phyloP scores from a whole-genome alignment of 306 rosid species.

The Corylus avellana region DNA sequence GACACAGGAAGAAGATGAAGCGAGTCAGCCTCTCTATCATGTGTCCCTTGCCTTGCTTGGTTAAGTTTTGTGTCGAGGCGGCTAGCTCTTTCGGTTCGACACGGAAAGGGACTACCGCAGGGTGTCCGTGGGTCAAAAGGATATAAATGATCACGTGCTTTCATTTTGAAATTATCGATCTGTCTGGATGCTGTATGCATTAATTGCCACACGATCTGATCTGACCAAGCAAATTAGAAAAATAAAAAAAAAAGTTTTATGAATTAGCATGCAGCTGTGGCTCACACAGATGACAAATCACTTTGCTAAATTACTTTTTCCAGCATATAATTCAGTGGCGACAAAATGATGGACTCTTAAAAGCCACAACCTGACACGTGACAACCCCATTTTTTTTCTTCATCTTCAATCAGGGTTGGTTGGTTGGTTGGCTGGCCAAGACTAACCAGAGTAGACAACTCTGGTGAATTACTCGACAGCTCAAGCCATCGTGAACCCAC shows the following conservation, averaged over 20 bases:
- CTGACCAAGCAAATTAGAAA: too few relatives aligned
- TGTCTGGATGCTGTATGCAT: neutral
- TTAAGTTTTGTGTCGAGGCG: too few relatives aligned
- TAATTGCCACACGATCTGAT: neutral
- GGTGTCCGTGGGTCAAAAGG: neutral
- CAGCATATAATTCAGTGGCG: neutral
- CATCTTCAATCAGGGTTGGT: neutral
- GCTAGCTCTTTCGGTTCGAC: neutral
- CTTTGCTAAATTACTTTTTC: neutral
- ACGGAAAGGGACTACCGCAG: neutral
- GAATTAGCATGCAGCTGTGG: neutral
- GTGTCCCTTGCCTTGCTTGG: neutral
- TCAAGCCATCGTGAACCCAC: neutral
- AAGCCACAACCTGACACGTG: neutral
- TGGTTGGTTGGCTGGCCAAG: neutral
- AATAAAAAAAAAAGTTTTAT: neutral
- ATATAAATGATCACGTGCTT: slow-evolving; percentile 6
- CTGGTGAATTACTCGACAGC: neutral
- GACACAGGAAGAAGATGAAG: neutral
- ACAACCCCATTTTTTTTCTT: neutral
- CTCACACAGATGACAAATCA: neutral
- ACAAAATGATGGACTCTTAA: neutral
- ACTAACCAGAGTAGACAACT: too few relatives aligned
- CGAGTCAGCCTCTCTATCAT: neutral
- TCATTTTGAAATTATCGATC: slow-evolving; percentile 21